phyloP scores from a whole-genome alignment of 495 filamentous ascomycete genomes.

The Aspergillus egyptiacus region DNA sequence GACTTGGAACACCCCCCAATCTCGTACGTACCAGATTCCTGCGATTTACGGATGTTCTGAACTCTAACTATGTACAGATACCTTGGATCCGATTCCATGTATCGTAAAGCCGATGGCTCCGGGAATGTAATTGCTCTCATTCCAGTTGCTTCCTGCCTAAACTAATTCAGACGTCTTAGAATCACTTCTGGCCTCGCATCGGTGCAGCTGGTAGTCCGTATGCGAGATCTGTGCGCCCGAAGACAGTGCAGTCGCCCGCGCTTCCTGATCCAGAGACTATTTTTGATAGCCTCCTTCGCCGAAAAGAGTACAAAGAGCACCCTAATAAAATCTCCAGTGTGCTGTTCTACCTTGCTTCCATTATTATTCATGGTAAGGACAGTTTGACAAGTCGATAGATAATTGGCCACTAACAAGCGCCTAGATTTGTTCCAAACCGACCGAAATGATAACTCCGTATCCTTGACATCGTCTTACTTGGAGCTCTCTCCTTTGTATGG shows the following conservation, averaged over 20 bases:
- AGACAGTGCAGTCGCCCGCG: constrained; percentile 53
- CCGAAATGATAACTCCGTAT: constrained; percentile 49
- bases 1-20: constrained; percentile 64
- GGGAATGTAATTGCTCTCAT: constrained; percentile 45
- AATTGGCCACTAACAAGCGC: constrained; percentile 16
- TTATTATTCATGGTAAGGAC: constrained; percentile 72
- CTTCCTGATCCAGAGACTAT: constrained; percentile 71
- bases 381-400: background rate
- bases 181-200: constrained; percentile 55
- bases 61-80: constrained; percentile 34
- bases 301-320: constrained; percentile 57
- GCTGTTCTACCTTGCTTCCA: constrained; percentile 81
- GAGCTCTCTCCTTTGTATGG: constrained; percentile 85
- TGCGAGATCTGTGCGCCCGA: constrained; percentile 65
- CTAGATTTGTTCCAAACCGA: constrained; percentile 60
- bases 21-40: constrained; percentile 31
- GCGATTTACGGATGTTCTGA: background rate
- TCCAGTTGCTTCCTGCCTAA: background rate
- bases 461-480: constrained; percentile 75
- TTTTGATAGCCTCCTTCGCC: constrained; percentile 68
- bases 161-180: constrained; percentile 30
- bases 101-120: constrained; percentile 65
- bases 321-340: constrained; percentile 80
- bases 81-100: constrained; percentile 48
- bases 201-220: constrained; percentile 63